Evolutionary conservation across 2,329 filamentous ascomycete species (phyloP).

Genomic region (Furcasterigmium furcatum): DNA sequence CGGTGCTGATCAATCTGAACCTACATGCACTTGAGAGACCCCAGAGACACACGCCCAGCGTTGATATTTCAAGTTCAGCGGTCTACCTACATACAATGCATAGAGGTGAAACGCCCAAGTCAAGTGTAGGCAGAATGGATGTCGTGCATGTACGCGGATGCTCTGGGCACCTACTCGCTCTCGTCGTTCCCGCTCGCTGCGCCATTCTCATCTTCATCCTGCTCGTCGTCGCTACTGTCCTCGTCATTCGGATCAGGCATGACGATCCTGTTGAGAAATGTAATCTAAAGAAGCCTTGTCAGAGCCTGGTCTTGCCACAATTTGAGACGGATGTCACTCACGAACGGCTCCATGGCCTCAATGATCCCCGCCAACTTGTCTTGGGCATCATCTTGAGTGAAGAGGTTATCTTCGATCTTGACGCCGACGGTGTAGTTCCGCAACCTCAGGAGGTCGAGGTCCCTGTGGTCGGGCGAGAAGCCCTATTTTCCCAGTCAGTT

Average conservation of each 20-base stretch:
- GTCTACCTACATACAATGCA: no score
- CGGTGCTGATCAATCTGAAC: no score
- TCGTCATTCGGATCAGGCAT: conserved; percentile 64
- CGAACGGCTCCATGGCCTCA: conserved; percentile 71
- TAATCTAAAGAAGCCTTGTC: conserved; percentile 44
- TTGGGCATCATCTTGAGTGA: conserved; percentile 60
- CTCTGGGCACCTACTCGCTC: no score
- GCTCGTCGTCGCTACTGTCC: conserved; percentile 33
- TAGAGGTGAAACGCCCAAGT: no score
- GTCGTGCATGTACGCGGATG: no score
- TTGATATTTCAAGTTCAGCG: no score
- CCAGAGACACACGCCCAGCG: no score
- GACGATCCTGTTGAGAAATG: conserved; percentile 68
- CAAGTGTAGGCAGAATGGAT: no score
- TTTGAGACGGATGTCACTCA: conserved; percentile 48
- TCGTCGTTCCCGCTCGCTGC: conserved; percentile 3
- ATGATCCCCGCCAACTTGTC: conserved; percentile 64
- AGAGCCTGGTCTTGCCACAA: neutral
- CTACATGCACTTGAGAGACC: no score
- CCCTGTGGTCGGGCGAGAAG: conserved; percentile 68
- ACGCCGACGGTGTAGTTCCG: conserved; percentile 73
- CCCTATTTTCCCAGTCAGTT: conserved; percentile 47
- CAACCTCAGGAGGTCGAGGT: conserved; percentile 79
- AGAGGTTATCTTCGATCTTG: conserved; percentile 62
- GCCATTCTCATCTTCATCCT: conserved; percentile 15